These are phyloP conservation scores for Calonectria fujianensis DNA, from an alignment of 2,329 filamentous ascomycete genomes.

Conservation along the genomic window DNA sequence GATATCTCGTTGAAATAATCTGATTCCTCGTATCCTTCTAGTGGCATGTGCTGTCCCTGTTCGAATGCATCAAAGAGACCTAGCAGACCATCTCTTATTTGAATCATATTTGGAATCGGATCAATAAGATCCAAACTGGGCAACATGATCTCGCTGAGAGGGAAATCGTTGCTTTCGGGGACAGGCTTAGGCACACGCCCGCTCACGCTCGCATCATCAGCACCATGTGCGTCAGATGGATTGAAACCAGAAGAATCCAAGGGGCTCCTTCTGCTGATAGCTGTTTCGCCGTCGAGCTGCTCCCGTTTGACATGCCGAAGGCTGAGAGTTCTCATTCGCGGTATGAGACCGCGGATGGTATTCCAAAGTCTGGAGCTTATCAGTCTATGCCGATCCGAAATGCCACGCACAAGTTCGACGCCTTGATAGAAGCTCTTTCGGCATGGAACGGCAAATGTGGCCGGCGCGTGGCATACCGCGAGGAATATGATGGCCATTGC, in stretches of 20 bases:
- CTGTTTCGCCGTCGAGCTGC: background rate
- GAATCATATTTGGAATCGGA: constrained; percentile 57
- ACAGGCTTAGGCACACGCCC: background rate
- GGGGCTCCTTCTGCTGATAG: background rate
- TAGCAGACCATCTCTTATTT: constrained; percentile 60
- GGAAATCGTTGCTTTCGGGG: background rate
- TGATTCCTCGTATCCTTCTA: background rate
- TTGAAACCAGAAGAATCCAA: background rate
- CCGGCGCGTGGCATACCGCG: constrained; percentile 66
- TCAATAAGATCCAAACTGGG: constrained; percentile 36
- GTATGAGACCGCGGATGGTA: constrained; percentile 59
- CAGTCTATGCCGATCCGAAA: constrained; percentile 56
- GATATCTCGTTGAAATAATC: background rate
- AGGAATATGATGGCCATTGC: constrained; percentile 55
- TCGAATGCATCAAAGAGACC: constrained; percentile 61
- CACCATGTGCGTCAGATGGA: constrained; percentile 25
- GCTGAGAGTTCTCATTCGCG: constrained; percentile 55
- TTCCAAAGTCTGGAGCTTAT: constrained; percentile 60
- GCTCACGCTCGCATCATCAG: constrained; percentile 27
- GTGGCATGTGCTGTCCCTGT: constrained; percentile 52
- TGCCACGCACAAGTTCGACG: constrained; percentile 56
- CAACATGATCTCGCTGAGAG: background rate
- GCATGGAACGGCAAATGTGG: constrained; percentile 62
- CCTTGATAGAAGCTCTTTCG: constrained; percentile 58
- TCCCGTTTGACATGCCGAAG: constrained; percentile 44